A percentile compares a stretch with the other conserved stretches of the same genome.
phyloP scores from a whole-genome alignment of 345 rosid genomes.

The Xanthoceras sorbifolium region DNA sequence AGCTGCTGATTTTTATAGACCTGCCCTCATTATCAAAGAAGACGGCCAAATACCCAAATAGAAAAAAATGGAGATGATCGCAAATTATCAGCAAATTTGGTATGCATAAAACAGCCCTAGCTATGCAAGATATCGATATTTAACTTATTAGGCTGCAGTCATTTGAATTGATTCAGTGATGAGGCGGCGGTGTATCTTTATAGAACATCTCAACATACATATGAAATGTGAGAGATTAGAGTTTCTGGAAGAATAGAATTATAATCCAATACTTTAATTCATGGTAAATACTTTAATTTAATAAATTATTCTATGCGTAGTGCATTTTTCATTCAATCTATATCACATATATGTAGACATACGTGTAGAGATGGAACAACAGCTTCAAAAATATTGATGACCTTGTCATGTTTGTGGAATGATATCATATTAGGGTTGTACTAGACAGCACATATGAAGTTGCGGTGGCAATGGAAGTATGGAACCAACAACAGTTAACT shows the following conservation, averaged over 20 bases:
- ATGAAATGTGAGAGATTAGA: background rate
- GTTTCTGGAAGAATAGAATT: background rate
- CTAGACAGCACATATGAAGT: too few species aligned
- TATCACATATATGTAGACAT: too few species aligned
- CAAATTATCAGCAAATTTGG: background rate
- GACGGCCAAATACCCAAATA: background rate
- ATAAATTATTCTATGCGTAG: too few species aligned
- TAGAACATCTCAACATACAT: background rate
- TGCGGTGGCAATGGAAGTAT: background rate
- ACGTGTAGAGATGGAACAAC: too few species aligned
- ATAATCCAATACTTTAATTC: too few species aligned
- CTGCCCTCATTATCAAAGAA: background rate
- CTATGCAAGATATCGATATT: background rate
- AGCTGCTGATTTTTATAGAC: background rate
- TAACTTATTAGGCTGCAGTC: constrained; percentile 2
- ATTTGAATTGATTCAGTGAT: background rate
- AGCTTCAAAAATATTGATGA: too few species aligned
- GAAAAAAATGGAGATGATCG: background rate
- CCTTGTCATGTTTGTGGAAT: too few species aligned
- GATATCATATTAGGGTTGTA: background rate
- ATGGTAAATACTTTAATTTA: too few species aligned
- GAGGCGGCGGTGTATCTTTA: background rate
- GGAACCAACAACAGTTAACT: background rate
- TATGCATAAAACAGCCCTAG: background rate
- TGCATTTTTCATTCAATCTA: too few species aligned